These are phyloP conservation scores for Catharanthus roseus DNA, from an alignment of 257 asterid species.

Conservation along the genomic window DNA sequence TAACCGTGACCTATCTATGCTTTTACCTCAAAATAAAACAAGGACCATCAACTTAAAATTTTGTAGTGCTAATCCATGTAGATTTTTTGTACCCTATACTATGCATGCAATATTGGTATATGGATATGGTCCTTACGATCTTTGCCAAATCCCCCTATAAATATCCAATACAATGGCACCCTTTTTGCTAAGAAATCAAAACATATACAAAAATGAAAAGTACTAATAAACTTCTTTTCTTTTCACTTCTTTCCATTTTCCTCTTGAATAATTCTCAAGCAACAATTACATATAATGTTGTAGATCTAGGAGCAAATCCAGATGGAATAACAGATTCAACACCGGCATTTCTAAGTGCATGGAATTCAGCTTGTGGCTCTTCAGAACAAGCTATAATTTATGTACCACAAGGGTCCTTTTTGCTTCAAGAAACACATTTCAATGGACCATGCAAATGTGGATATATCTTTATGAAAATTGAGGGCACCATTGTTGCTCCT, in stretches of 20 bases:
- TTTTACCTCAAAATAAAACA: too few relatives aligned
- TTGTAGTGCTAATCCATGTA: too few relatives aligned
- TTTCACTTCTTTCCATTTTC: not conserved
- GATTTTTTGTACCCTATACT: too few relatives aligned
- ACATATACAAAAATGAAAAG: not conserved
- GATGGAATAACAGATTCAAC: not conserved
- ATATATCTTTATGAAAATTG: not conserved
- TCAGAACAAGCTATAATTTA: not conserved
- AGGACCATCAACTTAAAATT: too few relatives aligned
- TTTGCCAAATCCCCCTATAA: too few relatives aligned
- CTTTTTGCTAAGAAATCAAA: too few relatives aligned
- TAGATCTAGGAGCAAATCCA: not conserved
- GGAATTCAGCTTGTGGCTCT: not conserved
- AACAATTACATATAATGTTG: not conserved
- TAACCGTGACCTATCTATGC: too few relatives aligned
- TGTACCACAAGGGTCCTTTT: not conserved
- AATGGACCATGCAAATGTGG: not conserved
- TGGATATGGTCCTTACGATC: too few relatives aligned
- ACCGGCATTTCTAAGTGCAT: not conserved
- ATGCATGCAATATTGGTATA: too few relatives aligned
- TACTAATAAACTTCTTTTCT: too few relatives aligned
- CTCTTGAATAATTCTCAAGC: not conserved
- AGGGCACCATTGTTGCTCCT: not conserved
- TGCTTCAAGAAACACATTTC: not conserved
- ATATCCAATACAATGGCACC: too few relatives aligned